Conservation (phyloP, 78 protist species). For the Thecamonas trahens region DNA sequence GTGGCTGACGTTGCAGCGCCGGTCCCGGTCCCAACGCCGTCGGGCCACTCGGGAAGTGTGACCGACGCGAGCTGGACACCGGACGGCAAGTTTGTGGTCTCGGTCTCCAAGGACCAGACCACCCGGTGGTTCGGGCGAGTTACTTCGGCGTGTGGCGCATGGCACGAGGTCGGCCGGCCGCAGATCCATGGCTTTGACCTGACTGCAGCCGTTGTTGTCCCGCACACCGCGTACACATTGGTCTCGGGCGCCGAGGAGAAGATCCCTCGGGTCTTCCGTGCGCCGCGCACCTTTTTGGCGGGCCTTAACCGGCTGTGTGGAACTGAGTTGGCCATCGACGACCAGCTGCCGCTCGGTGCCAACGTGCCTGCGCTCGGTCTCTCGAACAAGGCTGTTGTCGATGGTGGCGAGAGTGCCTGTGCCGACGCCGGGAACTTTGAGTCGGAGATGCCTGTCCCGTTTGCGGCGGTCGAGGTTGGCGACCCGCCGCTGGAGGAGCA, state of each 20-base stretch:
- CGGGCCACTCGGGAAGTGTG: slow-evolving; percentile 15
- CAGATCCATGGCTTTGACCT: slow-evolving; percentile 21
- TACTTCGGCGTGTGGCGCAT: neutral
- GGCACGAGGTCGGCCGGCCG: slow-evolving; percentile 33
- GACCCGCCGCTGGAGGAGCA: slow-evolving; percentile 11
- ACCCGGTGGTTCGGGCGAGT: neutral
- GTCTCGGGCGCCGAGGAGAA: slow-evolving; percentile 26
- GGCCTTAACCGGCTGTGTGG: neutral
- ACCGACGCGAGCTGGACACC: neutral
- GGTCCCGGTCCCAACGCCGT: neutral
- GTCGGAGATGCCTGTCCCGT: neutral
- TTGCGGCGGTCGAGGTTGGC: neutral
- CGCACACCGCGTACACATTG: neutral
- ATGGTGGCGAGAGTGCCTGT: neutral
- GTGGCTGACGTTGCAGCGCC: neutral
- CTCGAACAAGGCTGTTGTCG: slow-evolving; percentile 10
- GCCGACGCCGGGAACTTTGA: neutral
- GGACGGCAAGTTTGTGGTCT: neutral
- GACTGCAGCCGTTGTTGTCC: neutral
- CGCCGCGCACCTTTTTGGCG: neutral
- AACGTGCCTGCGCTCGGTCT: slow-evolving; percentile 23
- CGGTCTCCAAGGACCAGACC: slow-evolving; percentile 12
- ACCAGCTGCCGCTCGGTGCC: neutral
- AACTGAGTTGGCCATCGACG: too few relatives aligned
- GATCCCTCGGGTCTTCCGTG: slow-evolving; percentile 2